Conservation (phyloP, 306 rosid genomes). For the cucumber (Cucumis sativus) region Cucumber_9930_V3 NC_026659.2:28647001-28647500, state of each 20-base stretch:
- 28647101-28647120: not conserved
- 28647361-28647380: not conserved
- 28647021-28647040: slow-evolving; percentile 33
- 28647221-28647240: slow-evolving; percentile 70
- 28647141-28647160: not conserved
- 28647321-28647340: slow-evolving; percentile 49
- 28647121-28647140: not conserved
- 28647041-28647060: slow-evolving; percentile 55
- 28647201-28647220: slow-evolving; percentile 45
- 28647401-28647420: not conserved
- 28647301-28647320: slow-evolving; percentile 21
- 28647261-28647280: slow-evolving; percentile 32
- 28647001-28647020: slow-evolving; percentile 46
- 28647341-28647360: slow-evolving; percentile 10
- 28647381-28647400: not conserved
- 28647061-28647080: slow-evolving; percentile 64
- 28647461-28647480: slow-evolving; percentile 25
- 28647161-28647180: not conserved
- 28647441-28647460: slow-evolving; percentile 32
- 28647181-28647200: not conserved
- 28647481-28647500: slow-evolving; percentile 35
- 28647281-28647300: slow-evolving; percentile 24
- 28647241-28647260: slow-evolving; percentile 62
- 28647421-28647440: not conserved
- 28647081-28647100: slow-evolving; percentile 93